Percentiles rank a stretch among this genome's conserved stretches.
Conservation (phyloP, 805 yeast species). For the Blastobotrys muscicola region DNA sequence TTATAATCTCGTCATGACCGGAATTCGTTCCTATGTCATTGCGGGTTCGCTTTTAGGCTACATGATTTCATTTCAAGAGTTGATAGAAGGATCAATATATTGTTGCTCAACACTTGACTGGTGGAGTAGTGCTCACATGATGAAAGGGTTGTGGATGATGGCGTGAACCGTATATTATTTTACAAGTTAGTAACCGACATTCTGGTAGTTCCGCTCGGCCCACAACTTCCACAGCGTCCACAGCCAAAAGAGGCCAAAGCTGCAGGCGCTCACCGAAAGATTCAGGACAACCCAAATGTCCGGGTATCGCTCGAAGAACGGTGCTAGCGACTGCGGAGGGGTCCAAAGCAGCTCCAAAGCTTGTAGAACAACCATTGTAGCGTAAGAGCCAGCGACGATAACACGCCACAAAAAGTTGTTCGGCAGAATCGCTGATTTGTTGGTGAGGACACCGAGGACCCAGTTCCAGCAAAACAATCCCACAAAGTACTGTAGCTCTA, state of each 20-base stretch:
- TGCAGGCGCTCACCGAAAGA: conserved; percentile 61
- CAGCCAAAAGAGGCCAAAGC: conserved; percentile 68
- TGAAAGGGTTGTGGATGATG: no score
- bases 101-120: neutral
- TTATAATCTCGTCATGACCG: conserved; percentile 8
- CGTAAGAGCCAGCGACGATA: conserved; percentile 43
- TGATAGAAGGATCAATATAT: neutral
- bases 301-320: conserved; percentile 40
- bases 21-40: conserved; percentile 3
- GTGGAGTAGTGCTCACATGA: no score
- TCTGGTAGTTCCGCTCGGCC: conserved; percentile 1
- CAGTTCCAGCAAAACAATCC: conserved; percentile 61
- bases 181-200: no score
- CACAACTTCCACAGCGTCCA: conserved; percentile 61
- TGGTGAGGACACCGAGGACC: conserved; percentile 53
- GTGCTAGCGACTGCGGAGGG: conserved; percentile 34
- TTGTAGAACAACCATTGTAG: conserved; percentile 44
- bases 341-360: conserved; percentile 39
- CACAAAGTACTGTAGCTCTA: conserved; percentile 62
- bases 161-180: neutral
- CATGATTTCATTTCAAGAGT: conserved; percentile 7
- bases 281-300: conserved; percentile 82
- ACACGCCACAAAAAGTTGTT: conserved; percentile 39
- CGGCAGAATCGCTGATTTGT: conserved; percentile 34
- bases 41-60: conserved; percentile 26